Conservation (phyloP, 768 basidiomycete genomes). For the Tylopilus intermedius region DNA sequence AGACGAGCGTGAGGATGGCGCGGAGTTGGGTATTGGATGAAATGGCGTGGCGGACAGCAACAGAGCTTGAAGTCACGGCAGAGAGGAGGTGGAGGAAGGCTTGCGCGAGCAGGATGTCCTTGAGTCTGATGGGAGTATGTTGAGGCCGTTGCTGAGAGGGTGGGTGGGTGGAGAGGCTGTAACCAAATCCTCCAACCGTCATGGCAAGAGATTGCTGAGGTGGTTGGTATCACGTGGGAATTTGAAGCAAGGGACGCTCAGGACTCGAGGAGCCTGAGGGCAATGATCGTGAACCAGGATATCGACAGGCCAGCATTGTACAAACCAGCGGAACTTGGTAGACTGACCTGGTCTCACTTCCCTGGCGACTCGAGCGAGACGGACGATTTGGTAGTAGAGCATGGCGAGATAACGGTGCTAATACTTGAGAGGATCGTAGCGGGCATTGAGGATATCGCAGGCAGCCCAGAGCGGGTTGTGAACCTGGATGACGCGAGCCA, state of each 20-base stretch:
- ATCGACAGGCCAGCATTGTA: slow-evolving; percentile 49
- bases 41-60: slow-evolving; percentile 74
- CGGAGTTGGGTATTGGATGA: slow-evolving; percentile 74
- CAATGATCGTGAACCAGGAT: slow-evolving; percentile 77
- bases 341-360: slow-evolving; percentile 57
- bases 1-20: slow-evolving; percentile 74
- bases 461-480: slow-evolving; percentile 51
- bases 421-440: slow-evolving; percentile 67
- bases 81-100: slow-evolving; percentile 78
- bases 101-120: slow-evolving; percentile 74
- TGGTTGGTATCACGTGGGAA: slow-evolving; percentile 42
- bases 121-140: slow-evolving; percentile 48
- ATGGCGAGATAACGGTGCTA: slow-evolving; percentile 66
- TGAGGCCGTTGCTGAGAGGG: slow-evolving; percentile 37
- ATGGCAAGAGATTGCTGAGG: no score
- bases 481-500: slow-evolving; percentile 29
- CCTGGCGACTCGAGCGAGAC: slow-evolving; percentile 69
- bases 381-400: slow-evolving; percentile 58
- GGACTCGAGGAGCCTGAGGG: slow-evolving; percentile 63
- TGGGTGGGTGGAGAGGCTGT: slow-evolving; percentile 26
- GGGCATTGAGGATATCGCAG: slow-evolving; percentile 59
- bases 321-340: slow-evolving; percentile 36
- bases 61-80: slow-evolving; percentile 68
- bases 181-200: no score
- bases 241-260: slow-evolving; percentile 59